Evolutionary conservation across 352 stramenopile genomes (phyloP).

Genomic region (Phytopythium montanum): DNA sequence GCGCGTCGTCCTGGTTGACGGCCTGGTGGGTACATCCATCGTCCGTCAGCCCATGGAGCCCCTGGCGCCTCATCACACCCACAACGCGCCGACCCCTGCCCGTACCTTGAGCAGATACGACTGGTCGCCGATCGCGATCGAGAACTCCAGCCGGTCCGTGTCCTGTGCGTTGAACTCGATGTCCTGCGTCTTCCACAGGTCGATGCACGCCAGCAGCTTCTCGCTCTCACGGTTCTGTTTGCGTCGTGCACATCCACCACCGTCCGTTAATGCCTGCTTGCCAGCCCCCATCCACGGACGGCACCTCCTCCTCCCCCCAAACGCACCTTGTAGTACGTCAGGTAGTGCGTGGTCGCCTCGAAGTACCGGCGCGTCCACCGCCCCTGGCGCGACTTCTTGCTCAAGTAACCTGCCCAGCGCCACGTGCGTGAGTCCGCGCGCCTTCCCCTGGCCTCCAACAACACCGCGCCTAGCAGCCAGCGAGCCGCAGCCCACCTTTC

Average conservation of each 20-base stretch:
- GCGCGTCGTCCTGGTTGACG: slow-evolving; percentile 63
- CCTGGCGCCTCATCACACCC: too few relatives aligned
- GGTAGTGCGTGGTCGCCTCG: slow-evolving; percentile 96
- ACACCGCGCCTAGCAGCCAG: not conserved
- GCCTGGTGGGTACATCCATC: slow-evolving; percentile 24
- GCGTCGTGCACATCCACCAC: not conserved
- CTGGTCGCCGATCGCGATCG: slow-evolving; percentile 82
- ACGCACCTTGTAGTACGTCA: slow-evolving; percentile 98
- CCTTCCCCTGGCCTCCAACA: not conserved
- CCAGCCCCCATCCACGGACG: not conserved
- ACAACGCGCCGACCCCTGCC: not conserved
- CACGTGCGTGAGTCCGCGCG: not conserved
- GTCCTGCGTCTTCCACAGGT: slow-evolving; percentile 81
- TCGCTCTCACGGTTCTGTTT: slow-evolving; percentile 76
- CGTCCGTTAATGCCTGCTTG: not conserved
- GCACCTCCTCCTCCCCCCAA: not conserved
- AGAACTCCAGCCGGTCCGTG: slow-evolving; percentile 68
- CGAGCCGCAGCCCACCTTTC: slow-evolving; percentile 64
- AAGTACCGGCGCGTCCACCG: slow-evolving; percentile 98
- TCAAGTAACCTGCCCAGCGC: slow-evolving; percentile 74
- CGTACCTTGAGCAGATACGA: slow-evolving; percentile 78
- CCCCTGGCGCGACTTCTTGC: slow-evolving; percentile 91
- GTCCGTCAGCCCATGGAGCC: not conserved
- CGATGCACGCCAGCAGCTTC: slow-evolving; percentile 86
- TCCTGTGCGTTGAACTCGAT: slow-evolving; percentile 68